phyloP scores from a whole-genome alignment of 495 filamentous ascomycete genomes.

The Recurvomyces mirabilis region DNA sequence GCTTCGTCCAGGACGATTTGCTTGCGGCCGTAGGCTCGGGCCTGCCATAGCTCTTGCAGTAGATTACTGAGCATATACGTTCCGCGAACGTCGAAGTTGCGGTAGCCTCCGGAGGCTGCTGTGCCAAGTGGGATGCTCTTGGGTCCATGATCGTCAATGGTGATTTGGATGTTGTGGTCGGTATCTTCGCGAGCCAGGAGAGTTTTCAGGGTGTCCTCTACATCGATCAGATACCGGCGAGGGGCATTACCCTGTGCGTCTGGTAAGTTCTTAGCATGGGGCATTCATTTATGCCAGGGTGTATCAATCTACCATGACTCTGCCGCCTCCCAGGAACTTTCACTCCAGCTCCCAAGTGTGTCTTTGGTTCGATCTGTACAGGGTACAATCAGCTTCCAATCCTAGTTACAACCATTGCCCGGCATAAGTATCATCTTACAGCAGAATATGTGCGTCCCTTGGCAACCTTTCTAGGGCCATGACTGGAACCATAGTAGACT shows the following conservation, averaged over 20 bases:
- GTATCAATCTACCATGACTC: conserved; percentile 23
- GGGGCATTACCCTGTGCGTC: conserved; percentile 42
- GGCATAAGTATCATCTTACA: conserved; percentile 22
- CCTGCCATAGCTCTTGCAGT: conserved; percentile 83
- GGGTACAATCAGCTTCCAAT: background rate
- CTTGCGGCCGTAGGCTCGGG: conserved; percentile 72
- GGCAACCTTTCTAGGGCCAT: conserved; percentile 27
- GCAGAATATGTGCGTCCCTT: conserved; percentile 37
- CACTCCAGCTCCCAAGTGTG: background rate
- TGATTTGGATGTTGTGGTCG: conserved; percentile 86
- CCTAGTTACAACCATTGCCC: background rate
- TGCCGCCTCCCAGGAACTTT: conserved; percentile 6
- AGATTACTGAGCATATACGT: conserved; percentile 95
- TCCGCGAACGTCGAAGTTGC: conserved; percentile 74
- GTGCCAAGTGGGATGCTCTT: conserved; percentile 82
- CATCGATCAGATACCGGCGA: conserved; percentile 65
- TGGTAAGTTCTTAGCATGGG: too few species aligned
- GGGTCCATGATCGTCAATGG: conserved; percentile 86
- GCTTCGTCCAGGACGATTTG: conserved; percentile 79
- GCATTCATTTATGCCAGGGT: too few species aligned
- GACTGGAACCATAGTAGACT: conserved; percentile 37
- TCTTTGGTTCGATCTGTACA: conserved; percentile 6
- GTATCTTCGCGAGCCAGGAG: conserved; percentile 77
- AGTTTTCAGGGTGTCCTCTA: conserved; percentile 59
- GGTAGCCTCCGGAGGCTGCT: conserved; percentile 72